Conservation (phyloP, 495 filamentous ascomycete species). For the Penicillium dipodomyicola region DNA sequence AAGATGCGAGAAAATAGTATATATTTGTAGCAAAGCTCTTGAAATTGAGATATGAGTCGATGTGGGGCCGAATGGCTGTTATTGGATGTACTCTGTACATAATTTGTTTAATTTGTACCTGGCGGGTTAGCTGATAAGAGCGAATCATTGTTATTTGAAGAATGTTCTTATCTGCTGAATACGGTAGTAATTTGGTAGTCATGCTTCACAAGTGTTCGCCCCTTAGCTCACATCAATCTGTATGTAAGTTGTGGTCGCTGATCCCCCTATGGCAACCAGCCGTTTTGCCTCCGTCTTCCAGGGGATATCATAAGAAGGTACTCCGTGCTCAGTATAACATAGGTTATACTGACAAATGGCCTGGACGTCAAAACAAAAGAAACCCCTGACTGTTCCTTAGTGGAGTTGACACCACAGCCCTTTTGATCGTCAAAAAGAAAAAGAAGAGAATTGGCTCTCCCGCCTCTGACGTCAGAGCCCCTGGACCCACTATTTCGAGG, state of each 20-base stretch:
- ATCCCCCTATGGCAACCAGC: neutral
- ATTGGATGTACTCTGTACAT: neutral
- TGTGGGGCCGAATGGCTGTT: neutral
- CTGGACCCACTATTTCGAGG: conserved; percentile 3
- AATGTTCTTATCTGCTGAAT: too few species aligned
- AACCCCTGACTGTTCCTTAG: neutral
- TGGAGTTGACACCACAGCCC: conserved; percentile 1
- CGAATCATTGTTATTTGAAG: too few species aligned
- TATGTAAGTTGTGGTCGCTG: neutral
- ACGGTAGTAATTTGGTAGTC: too few species aligned
- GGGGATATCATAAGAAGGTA: neutral
- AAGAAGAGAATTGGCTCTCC: conserved; percentile 2
- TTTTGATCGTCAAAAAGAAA: neutral
- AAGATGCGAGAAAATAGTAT: neutral
- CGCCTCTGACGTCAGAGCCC: conserved; percentile 13
- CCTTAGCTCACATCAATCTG: too few species aligned
- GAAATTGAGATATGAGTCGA: neutral
- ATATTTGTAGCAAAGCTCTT: neutral
- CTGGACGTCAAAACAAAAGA: neutral
- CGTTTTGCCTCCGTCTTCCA: neutral
- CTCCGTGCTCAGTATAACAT: too few species aligned
- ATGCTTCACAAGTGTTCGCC: too few species aligned
- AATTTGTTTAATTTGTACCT: too few species aligned
- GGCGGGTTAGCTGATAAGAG: too few species aligned
- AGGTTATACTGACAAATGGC: neutral